phyloP scores from a whole-genome alignment of 1,284 basidiomycete genomes.

The Lentinula novae-zelandiae region DNA sequence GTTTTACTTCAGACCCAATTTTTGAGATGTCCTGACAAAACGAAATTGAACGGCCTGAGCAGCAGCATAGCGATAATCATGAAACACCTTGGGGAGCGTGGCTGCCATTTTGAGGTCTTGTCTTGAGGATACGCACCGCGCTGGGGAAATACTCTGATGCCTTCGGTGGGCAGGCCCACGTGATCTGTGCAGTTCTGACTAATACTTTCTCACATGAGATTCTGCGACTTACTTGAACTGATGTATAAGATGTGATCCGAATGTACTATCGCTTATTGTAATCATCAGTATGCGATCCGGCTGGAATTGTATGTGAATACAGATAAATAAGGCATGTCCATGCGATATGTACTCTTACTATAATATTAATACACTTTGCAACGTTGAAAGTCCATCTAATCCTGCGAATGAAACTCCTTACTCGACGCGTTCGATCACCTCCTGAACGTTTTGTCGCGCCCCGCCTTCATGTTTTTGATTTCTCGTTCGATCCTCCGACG shows the following conservation, averaged over 20 bases:
- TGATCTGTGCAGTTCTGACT: background rate
- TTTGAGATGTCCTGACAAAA: conserved; percentile 82
- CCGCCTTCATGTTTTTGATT: conserved; percentile 4
- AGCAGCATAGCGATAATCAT: background rate
- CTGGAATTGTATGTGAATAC: too few relatives aligned
- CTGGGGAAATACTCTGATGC: background rate
- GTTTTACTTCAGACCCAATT: conserved; percentile 85
- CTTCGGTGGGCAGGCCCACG: background rate
- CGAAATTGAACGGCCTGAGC: background rate
- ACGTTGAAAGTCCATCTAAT: too few relatives aligned
- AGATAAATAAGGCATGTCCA: too few relatives aligned
- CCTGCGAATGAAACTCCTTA: too few relatives aligned
- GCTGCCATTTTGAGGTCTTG: conserved; percentile 49
- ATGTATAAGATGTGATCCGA: too few relatives aligned
- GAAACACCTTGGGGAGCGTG: conserved; percentile 18
- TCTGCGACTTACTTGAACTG: too few relatives aligned
- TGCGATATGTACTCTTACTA: too few relatives aligned
- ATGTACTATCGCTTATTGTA: too few relatives aligned
- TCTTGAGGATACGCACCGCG: conserved; percentile 28
- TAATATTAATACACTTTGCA: too few relatives aligned
- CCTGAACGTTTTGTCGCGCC: conserved; percentile 32
- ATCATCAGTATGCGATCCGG: too few relatives aligned
- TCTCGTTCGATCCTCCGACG: background rate
- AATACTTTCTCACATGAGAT: background rate
- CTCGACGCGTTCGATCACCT: conserved; percentile 25